A percentile compares a stretch with the other conserved stretches of the same genome.
phyloP scores from a whole-genome alignment of 2,329 filamentous ascomycete genomes.

The Paracorniculantispora psalliotae region DNA sequence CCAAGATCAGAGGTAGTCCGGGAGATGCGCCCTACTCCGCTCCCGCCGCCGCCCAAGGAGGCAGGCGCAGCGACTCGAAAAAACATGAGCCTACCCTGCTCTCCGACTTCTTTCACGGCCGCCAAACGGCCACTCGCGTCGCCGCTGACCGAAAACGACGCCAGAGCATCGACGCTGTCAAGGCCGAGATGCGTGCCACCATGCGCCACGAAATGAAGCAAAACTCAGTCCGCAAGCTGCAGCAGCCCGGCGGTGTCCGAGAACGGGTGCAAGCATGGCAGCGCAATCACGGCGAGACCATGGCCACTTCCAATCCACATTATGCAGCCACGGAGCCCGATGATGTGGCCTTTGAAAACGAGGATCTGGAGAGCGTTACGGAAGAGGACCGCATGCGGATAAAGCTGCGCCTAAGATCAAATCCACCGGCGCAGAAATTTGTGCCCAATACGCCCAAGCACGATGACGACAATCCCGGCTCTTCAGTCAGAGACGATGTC shows the following conservation, averaged over 20 bases:
- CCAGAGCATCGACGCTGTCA: slow-evolving; percentile 55
- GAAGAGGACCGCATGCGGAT: slow-evolving; percentile 57
- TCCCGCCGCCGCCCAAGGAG: slow-evolving; percentile 30
- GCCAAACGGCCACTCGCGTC: slow-evolving; percentile 51
- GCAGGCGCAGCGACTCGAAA: slow-evolving; percentile 34
- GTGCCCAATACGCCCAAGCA: slow-evolving; percentile 21
- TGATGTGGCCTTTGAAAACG: slow-evolving; percentile 55
- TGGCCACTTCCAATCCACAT: slow-evolving; percentile 46
- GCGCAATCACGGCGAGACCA: slow-evolving; percentile 64
- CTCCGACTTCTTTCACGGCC: slow-evolving; percentile 53
- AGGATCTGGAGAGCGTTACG: slow-evolving; percentile 53
- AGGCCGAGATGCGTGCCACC: slow-evolving; percentile 40
- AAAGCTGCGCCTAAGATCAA: slow-evolving; percentile 44
- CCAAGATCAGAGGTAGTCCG: slow-evolving; percentile 9
- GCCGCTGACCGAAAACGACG: slow-evolving; percentile 48
- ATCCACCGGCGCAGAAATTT: slow-evolving; percentile 25
- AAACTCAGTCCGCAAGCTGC: slow-evolving; percentile 53
- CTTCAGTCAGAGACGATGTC: slow-evolving; percentile 16
- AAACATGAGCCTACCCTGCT: slow-evolving; percentile 43
- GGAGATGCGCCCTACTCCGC: slow-evolving; percentile 37
- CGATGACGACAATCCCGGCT: slow-evolving; percentile 13
- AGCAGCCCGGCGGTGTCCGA: slow-evolving; percentile 62
- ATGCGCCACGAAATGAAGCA: slow-evolving; percentile 50
- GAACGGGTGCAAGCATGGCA: slow-evolving; percentile 85
- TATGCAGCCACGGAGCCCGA: slow-evolving; percentile 53